These are phyloP conservation scores for Taphrina wiesneri DNA, from an alignment of 1,139 yeast genomes.

Conservation along the genomic window DNA sequence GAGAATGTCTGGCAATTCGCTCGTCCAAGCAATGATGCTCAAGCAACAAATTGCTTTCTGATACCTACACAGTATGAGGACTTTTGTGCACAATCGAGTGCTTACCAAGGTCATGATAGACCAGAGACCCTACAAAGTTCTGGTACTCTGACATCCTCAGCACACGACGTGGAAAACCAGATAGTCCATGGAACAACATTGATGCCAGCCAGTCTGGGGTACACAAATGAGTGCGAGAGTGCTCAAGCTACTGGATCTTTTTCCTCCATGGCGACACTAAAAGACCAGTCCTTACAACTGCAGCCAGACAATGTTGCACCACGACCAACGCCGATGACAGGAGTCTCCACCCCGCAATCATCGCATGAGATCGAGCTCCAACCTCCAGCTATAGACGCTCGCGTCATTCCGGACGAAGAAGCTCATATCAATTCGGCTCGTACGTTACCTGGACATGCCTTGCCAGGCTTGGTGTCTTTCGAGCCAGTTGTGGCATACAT, in stretches of 20 bases:
- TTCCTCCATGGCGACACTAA: neutral
- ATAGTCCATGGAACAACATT: neutral
- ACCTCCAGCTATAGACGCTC: neutral
- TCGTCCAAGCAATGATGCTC: neutral
- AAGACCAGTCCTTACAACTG: neutral
- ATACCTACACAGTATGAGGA: conserved; percentile 3
- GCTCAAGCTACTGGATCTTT: neutral
- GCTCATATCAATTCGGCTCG: neutral
- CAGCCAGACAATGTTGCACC: neutral
- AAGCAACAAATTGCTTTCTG: neutral
- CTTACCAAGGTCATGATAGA: neutral
- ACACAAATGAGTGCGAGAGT: neutral
- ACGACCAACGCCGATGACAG: neutral
- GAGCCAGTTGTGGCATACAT: conserved; percentile 3
- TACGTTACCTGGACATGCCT: neutral
- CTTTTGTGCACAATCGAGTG: neutral
- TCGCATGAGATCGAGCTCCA: neutral
- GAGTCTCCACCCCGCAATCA: neutral
- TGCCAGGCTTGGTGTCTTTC: conserved; percentile 1
- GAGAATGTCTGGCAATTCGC: conserved; percentile 5
- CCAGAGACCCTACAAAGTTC: neutral
- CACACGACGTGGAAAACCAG: neutral
- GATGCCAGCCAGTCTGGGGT: neutral
- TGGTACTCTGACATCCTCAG: neutral
- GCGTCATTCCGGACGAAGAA: neutral